Evolutionary conservation across 495 filamentous ascomycete species (phyloP), one percentile per base, ranked within the genome.

Genomic region (Apiosordaria backusii): DNA sequence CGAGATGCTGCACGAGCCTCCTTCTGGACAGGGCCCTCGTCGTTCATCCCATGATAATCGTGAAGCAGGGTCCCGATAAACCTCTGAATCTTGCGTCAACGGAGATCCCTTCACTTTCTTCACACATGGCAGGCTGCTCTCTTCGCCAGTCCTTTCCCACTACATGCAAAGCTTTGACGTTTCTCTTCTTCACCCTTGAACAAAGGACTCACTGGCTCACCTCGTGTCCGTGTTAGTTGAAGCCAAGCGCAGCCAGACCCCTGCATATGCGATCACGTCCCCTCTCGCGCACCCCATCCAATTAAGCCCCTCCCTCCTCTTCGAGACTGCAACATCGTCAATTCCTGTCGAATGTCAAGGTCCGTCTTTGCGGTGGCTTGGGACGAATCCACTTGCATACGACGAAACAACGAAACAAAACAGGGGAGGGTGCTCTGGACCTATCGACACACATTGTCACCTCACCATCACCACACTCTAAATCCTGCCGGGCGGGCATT

Each of bases 351-450:
- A 45, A 18, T 45, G 29, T 5, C 10, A 10, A 35, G 10, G 27
- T 29, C 4, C 27, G 35, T 45, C 35, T 45, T 45, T 45, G 35
- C 35, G 35, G 35, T 45, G 35, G 35, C 35, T 45, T 45, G 16
- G 16, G 61, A 29, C 60, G 50, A 19, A 13, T 13, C 59, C 27
- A 24, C 62, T 19, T 25, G 61, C 63, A 69, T 60, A 50, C 26
- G 9, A 60, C 67, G 35, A 45, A 45, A 55, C 52, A 23, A 55
- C 52, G 64, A 69, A 69, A 69, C 67, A 66, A 64, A 66, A 64
- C 61, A 69, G 24, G 18, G 61, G 60, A 50, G 15, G 45, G 60
- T 21, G 54, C 40, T 64, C 50, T 55, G 19, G 22, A 55, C 52
- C 60, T 23, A 62, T 62, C 27, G 23, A 52, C 61, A 45, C 35